Evolutionary conservation across 2,329 filamentous ascomycete species (phyloP), one percentile per base, ranked within the genome.

Genomic region (Colletotrichum somersetense): DNA sequence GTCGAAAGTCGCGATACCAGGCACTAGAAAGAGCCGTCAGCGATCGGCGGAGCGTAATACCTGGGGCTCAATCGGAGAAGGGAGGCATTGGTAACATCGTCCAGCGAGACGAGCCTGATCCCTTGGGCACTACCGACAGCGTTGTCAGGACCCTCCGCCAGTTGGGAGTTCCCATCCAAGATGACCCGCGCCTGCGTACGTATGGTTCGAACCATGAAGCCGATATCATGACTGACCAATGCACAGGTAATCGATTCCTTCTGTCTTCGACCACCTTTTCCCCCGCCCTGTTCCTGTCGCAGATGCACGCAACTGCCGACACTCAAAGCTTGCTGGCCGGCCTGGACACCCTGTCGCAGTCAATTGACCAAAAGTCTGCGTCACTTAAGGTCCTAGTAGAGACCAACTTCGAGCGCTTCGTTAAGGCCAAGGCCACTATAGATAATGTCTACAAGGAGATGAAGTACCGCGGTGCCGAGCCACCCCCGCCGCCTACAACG

Each of bases 391-490:
- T 97, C 14, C 88, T 99, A 23, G 96, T 99, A 33, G 96, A 99
- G 81, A 96, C 94, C 75, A 99, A 99, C 81, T 99, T 99, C 79
- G 97, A 99, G 82, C 92, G 96, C 75, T 99, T 99, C 84, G 96
- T 99, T 67, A 92, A 94, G 74, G 96, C 96, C 55, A 99, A 99
- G 82, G 94, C 96, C 23, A 98, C 96, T 10, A 98, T 99, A 78
- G 96, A 99, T 83, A 97, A 97, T 83, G 96, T 99, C 64, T 99
- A 99, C 83, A 97, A 92, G 74, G 96, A 99, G 81, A 99, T 99
- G 96, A 97, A 89, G 87, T 95, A 85, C 75, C 86, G 89, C 58
- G 90, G 90, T 14, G 84, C 80, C 30, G 89, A 91, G 58, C 86
- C 87, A 7, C 82, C 84, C 3, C 81, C 84, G 5, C 78, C 83